Conservation (phyloP, 139 green algal genomes). For the Dunaliella primolecta region DNA sequence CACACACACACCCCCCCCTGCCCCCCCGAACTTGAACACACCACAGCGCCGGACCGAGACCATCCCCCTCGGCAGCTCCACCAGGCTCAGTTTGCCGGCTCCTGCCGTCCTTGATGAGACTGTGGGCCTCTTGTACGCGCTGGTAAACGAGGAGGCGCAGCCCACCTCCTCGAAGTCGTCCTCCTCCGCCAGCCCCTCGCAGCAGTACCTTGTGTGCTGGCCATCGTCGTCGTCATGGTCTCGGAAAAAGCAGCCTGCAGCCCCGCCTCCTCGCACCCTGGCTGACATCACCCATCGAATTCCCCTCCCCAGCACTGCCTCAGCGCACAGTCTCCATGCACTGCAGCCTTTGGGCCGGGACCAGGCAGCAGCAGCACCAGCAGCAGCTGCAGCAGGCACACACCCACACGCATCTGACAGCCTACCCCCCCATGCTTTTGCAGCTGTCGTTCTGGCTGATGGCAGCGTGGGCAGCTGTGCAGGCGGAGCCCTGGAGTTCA, state of each 20-base stretch:
- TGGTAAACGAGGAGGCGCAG: background rate
- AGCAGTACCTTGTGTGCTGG: slow-evolving; percentile 10
- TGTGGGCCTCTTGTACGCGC: background rate
- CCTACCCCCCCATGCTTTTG: background rate
- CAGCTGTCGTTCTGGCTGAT: slow-evolving; percentile 1
- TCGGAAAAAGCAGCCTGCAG: background rate
- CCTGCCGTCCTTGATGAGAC: background rate
- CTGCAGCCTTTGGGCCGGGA: background rate
- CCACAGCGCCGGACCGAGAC: background rate
- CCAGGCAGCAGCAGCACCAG: background rate
- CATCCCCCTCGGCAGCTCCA: background rate
- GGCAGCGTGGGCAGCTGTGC: background rate
- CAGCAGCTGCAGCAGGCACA: background rate
- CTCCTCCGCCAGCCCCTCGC: no score
- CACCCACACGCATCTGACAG: background rate
- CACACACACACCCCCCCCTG: no score
- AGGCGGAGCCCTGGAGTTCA: background rate
- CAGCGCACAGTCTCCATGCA: background rate
- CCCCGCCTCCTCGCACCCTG: background rate
- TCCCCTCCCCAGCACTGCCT: background rate
- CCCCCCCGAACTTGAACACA: no score
- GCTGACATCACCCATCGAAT: slow-evolving; percentile 2
- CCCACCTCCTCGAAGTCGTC: no score
- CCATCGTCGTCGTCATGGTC: no score
- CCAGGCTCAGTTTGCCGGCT: background rate